These are phyloP conservation scores for Yamagishiella unicocca DNA, from an alignment of 139 green algal genomes.

Conservation along the genomic window DNA sequence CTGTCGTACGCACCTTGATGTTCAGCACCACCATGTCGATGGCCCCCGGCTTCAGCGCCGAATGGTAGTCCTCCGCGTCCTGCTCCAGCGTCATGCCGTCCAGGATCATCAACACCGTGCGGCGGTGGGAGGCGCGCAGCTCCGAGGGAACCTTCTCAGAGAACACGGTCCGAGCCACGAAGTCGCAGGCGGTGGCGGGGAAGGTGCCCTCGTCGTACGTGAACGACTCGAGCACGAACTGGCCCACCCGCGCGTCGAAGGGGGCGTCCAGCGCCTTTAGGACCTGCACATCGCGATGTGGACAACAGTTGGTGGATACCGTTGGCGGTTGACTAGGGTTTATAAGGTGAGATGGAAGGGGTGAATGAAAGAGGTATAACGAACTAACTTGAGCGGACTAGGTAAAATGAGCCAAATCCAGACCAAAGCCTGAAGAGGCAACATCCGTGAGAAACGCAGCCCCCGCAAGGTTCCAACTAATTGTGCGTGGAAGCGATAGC, in stretches of 20 bases:
- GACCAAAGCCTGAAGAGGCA: no score
- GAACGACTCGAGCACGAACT: conserved; percentile 50
- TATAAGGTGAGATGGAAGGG: no score
- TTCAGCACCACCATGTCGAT: conserved; percentile 62
- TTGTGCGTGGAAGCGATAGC: no score
- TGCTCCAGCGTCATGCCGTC: conserved; percentile 65
- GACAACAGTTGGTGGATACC: no score
- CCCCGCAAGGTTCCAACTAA: no score
- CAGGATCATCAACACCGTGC: conserved; percentile 52
- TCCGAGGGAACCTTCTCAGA: not conserved
- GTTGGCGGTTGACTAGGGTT: no score
- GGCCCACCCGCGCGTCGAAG: conserved; percentile 40
- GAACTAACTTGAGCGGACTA: no score
- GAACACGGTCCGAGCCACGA: conserved; percentile 52
- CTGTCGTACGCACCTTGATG: conserved; percentile 35
- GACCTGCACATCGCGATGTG: conserved; percentile 27
- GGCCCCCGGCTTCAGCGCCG: conserved; percentile 40
- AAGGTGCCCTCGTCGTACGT: conserved; percentile 54
- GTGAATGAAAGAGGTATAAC: no score
- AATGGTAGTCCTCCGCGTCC: conserved; percentile 53
- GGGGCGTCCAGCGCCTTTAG: conserved; percentile 52
- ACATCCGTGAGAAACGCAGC: no score
- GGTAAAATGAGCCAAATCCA: no score
- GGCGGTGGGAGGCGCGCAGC: not conserved
- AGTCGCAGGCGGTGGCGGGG: conserved; percentile 55